These are phyloP conservation scores for Hirsutella thompsonii DNA, from an alignment of 2,329 filamentous ascomycete species.

Conservation along the genomic window DNA sequence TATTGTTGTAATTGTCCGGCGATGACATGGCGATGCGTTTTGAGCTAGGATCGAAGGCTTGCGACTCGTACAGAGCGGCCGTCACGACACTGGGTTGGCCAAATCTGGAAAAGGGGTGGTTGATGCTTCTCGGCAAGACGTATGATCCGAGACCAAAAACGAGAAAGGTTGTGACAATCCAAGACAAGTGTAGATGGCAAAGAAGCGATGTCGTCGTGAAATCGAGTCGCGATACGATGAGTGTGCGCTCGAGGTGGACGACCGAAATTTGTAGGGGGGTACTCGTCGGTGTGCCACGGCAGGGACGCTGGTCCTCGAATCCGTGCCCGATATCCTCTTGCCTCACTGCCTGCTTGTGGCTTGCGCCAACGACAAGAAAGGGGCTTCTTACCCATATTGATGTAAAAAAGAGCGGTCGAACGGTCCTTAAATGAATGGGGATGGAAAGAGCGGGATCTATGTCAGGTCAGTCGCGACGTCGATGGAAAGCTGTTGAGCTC, in stretches of 20 bases:
- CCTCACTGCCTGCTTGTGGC: constrained; percentile 12
- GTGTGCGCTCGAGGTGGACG: constrained; percentile 9
- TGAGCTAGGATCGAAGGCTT: constrained; percentile 9
- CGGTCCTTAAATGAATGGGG: constrained; percentile 11
- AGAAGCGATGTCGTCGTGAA: constrained; percentile 23
- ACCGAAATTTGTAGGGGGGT: constrained; percentile 2
- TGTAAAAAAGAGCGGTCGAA: constrained; percentile 23
- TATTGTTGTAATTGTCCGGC: constrained; percentile 5
- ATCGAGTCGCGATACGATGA: constrained; percentile 14
- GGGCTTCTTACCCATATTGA: constrained; percentile 28
- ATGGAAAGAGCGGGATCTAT: constrained; percentile 18
- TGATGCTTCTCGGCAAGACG: constrained; percentile 10
- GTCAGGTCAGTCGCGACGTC: constrained; percentile 12
- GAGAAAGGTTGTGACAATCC: constrained; percentile 14
- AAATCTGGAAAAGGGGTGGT: background rate
- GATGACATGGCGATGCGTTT: constrained; percentile 17
- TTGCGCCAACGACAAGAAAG: constrained; percentile 13
- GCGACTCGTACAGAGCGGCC: constrained; percentile 6
- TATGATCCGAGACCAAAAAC: constrained; percentile 18
- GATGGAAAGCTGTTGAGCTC: constrained; percentile 5
- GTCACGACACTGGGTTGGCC: constrained; percentile 8
- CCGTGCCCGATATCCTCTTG: constrained; percentile 8
- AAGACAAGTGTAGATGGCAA: constrained; percentile 33
- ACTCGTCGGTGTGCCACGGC: constrained; percentile 3
- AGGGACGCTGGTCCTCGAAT: constrained; percentile 10